phyloP scores from a whole-genome alignment of 768 basidiomycete species.

The Mycena capillaripes region DNA sequence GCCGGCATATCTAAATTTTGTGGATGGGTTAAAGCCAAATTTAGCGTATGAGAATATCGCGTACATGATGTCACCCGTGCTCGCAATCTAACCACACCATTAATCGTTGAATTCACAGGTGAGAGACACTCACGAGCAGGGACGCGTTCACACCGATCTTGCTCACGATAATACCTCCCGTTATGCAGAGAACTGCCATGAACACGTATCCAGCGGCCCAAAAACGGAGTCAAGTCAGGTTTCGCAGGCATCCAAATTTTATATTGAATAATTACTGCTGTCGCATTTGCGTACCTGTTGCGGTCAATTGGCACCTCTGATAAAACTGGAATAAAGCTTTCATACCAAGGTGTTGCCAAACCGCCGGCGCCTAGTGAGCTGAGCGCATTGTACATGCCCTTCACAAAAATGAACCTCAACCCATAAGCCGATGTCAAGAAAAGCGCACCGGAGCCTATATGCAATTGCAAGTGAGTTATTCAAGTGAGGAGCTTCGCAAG shows the following conservation, averaged over 20 bases:
- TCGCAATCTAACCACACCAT: conserved; percentile 41
- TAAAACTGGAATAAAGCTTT: too few species aligned
- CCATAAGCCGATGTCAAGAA: background rate
- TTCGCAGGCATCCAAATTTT: background rate
- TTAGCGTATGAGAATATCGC: background rate
- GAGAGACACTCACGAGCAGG: conserved; percentile 39
- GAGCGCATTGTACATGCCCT: conserved; percentile 52
- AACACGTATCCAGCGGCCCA: conserved; percentile 48
- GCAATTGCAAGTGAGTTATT: background rate
- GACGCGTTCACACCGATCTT: conserved; percentile 49
- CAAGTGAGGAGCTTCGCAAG: background rate
- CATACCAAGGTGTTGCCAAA: conserved; percentile 50
- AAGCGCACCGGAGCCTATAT: conserved; percentile 44
- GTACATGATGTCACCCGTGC: conserved; percentile 49
- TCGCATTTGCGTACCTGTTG: conserved; percentile 49
- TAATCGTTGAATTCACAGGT: background rate
- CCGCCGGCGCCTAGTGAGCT: conserved; percentile 48
- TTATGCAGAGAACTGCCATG: conserved; percentile 48
- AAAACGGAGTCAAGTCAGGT: background rate
- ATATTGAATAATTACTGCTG: conserved; percentile 29
- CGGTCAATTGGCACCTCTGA: too few species aligned
- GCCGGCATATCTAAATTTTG: conserved; percentile 44
- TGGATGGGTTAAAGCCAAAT: background rate
- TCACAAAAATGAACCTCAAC: background rate
- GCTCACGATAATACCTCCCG: conserved; percentile 49